phyloP scores from a whole-genome alignment of 768 basidiomycete genomes.

The Hemileccinum rubropunctum region DNA sequence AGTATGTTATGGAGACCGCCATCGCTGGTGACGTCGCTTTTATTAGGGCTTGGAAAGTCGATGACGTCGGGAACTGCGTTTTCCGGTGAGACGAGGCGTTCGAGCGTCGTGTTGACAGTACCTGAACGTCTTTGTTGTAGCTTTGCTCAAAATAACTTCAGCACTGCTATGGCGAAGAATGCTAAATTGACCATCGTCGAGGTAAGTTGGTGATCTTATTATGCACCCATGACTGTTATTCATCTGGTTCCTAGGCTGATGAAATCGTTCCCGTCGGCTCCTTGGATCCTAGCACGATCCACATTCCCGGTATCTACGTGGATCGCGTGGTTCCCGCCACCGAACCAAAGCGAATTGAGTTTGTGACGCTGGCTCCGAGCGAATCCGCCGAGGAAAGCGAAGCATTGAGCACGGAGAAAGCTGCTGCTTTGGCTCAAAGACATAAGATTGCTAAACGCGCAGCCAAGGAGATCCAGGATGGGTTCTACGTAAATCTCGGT shows the following conservation, averaged over 20 bases:
- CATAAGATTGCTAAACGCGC: constrained; percentile 83
- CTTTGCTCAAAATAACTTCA: constrained; percentile 88
- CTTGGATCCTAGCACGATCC: constrained; percentile 78
- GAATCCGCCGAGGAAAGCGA: constrained; percentile 29
- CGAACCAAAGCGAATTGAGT: constrained; percentile 74
- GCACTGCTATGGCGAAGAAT: constrained; percentile 81
- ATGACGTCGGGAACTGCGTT: constrained; percentile 86
- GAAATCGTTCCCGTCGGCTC: constrained; percentile 83
- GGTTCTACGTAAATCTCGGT: constrained; percentile 85
- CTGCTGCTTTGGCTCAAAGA: constrained; percentile 50
- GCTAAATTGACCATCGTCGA: constrained; percentile 91
- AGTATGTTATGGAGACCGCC: constrained; percentile 79
- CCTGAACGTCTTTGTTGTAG: constrained; percentile 34
- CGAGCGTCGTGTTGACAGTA: not conserved
- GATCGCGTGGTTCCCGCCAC: constrained; percentile 84
- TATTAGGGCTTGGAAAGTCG: constrained; percentile 88
- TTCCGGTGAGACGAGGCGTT: constrained; percentile 58
- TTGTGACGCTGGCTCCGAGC: constrained; percentile 62
- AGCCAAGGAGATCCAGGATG: constrained; percentile 85
- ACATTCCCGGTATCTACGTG: constrained; percentile 83
- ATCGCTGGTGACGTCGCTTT: constrained; percentile 83
- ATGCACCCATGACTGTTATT: not conserved
- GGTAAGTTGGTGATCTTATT: constrained; percentile 36
- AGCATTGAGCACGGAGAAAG: constrained; percentile 46
- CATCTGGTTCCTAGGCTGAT: constrained; percentile 58